Percentiles rank a stretch among this genome's conserved stretches.
These are phyloP conservation scores for Cadophora luteo-olivacea DNA, from an alignment of 2,329 filamentous ascomycete species.

Conservation along the genomic window DNA sequence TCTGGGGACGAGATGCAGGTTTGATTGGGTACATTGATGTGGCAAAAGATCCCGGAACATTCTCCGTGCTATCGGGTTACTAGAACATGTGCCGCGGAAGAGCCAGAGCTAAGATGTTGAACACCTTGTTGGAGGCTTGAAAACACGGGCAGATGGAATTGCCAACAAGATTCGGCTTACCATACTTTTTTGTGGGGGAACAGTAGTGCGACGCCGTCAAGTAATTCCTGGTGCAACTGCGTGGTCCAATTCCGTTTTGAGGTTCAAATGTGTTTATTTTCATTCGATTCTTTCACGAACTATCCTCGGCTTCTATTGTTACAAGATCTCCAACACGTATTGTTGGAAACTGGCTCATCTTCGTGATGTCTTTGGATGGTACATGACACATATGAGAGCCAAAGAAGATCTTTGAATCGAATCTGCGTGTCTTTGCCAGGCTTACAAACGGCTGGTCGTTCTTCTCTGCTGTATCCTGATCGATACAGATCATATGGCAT, in stretches of 20 bases:
- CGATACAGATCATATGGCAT: conserved; percentile 96
- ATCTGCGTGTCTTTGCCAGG: conserved; percentile 82
- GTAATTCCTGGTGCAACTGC: neutral
- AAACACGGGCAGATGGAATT: neutral
- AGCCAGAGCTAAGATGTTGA: neutral
- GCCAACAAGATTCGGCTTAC: neutral
- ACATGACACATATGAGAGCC: conserved; percentile 76
- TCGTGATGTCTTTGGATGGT: conserved; percentile 33
- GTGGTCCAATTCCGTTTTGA: neutral
- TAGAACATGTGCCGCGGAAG: neutral
- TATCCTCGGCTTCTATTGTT: conserved; percentile 20
- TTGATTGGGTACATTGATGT: conserved; percentile 3
- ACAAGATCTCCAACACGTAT: conserved; percentile 57
- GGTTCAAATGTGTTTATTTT: neutral
- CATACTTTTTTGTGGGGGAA: neutral
- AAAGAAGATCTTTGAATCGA: conserved; percentile 87
- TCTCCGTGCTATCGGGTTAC: neutral
- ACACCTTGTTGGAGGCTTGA: conserved; percentile 1
- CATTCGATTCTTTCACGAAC: neutral
- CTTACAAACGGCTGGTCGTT: conserved; percentile 88
- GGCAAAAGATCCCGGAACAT: neutral
- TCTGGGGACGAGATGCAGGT: neutral
- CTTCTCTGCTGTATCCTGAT: conserved; percentile 80
- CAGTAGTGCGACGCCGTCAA: neutral
- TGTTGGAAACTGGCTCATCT: conserved; percentile 47